Conservation (phyloP, 352 stramenopile species). For the Globisporangium canariense region DNA sequence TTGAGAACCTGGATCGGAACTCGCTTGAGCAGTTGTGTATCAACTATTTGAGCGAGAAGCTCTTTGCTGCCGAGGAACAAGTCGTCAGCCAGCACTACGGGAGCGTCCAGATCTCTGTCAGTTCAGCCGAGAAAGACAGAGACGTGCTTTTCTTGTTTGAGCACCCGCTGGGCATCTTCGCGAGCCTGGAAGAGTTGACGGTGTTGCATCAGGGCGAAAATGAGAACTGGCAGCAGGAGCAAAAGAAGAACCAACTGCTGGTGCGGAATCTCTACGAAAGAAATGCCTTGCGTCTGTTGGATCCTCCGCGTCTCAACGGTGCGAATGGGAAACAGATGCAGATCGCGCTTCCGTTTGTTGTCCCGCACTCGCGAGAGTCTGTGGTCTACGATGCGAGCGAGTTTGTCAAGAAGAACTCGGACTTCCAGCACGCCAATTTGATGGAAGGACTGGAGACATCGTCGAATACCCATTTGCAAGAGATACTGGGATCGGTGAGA, state of each 20-base stretch:
- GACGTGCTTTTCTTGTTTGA: slow-evolving; percentile 46
- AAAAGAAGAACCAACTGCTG: slow-evolving; percentile 67
- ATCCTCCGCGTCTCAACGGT: slow-evolving; percentile 19
- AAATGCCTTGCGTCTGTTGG: slow-evolving; percentile 26
- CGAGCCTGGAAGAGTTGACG: slow-evolving; percentile 66
- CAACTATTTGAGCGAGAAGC: slow-evolving; percentile 82
- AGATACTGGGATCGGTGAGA: slow-evolving; percentile 24
- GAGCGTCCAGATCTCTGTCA: neutral
- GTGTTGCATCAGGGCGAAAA: slow-evolving; percentile 59
- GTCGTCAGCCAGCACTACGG: slow-evolving; percentile 12
- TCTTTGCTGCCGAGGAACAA: slow-evolving; percentile 42
- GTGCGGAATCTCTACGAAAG: slow-evolving; percentile 62
- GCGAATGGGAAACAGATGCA: slow-evolving; percentile 9
- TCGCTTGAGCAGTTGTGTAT: slow-evolving; percentile 80
- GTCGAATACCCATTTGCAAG: slow-evolving; percentile 21
- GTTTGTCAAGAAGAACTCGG: slow-evolving; percentile 72
- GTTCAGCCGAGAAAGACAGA: slow-evolving; percentile 1
- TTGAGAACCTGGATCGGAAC: slow-evolving; percentile 63
- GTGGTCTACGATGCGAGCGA: slow-evolving; percentile 58
- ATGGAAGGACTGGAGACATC: slow-evolving; percentile 31
- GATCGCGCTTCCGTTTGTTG: slow-evolving; percentile 33
- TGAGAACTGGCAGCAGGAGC: slow-evolving; percentile 34
- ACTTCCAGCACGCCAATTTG: slow-evolving; percentile 42
- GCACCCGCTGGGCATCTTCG: slow-evolving; percentile 53
- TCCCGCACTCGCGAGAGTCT: slow-evolving; percentile 43